Conservation (phyloP, 441 rosid genomes). For the Croton setiger region DNA sequence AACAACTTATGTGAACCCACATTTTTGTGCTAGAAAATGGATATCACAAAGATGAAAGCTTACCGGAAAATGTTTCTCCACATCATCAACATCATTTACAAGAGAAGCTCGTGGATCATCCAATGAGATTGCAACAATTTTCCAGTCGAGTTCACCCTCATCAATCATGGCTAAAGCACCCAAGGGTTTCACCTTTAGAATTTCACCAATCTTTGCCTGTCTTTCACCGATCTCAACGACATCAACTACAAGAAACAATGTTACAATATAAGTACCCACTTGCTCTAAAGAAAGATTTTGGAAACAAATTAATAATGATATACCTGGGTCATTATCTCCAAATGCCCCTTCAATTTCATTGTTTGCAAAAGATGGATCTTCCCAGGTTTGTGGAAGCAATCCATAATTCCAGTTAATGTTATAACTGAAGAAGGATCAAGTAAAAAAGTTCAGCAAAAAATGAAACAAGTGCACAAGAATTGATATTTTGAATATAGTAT, state of each 20-base stretch:
- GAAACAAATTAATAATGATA: conserved; percentile 7
- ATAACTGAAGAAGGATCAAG: conserved; percentile 39
- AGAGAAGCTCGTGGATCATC: conserved; percentile 89
- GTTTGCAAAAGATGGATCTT: conserved; percentile 82
- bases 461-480: not conserved
- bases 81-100: conserved; percentile 78
- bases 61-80: conserved; percentile 89
- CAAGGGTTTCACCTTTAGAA: conserved; percentile 73
- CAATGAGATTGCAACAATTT: conserved; percentile 79
- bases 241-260: conserved; percentile 49
- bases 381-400: conserved; percentile 99
- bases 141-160: conserved; percentile 96
- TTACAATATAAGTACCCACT: not conserved
- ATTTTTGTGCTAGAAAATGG: not conserved
- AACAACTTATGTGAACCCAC: not conserved
- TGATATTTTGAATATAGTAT: not conserved
- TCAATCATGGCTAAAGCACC: conserved; percentile 90
- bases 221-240: conserved; percentile 88
- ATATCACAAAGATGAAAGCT: conserved; percentile 15
- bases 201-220: conserved; percentile 58
- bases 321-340: conserved; percentile 98
- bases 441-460: not conserved
- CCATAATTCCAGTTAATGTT: conserved; percentile 99
- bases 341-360: conserved; percentile 83
- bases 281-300: not conserved